phyloP scores from a whole-genome alignment of 2,329 filamentous ascomycete species.

The Pseudogymnoascus destructans region DNA sequence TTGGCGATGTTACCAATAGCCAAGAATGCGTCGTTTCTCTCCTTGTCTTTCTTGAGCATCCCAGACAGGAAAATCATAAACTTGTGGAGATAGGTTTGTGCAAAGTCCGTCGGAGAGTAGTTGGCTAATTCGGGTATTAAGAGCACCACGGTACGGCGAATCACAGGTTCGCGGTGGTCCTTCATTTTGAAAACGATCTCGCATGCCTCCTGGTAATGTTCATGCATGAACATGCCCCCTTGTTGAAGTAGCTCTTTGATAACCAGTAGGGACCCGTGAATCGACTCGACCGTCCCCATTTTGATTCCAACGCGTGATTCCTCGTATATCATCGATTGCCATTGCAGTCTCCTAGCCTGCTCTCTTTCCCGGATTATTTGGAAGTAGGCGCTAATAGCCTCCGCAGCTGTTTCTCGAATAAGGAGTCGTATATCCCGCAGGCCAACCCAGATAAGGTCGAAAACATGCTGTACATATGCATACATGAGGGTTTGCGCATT shows the following conservation, averaged over 20 bases:
- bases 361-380: slow-evolving; percentile 92
- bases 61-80: slow-evolving; percentile 95
- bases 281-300: slow-evolving; percentile 68
- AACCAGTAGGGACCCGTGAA: slow-evolving; percentile 88
- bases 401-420: slow-evolving; percentile 81
- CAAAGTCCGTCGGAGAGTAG: slow-evolving; percentile 86
- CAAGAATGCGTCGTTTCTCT: slow-evolving; percentile 85
- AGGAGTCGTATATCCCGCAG: slow-evolving; percentile 80
- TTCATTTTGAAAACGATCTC: slow-evolving; percentile 88
- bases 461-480: slow-evolving; percentile 84
- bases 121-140: slow-evolving; percentile 87
- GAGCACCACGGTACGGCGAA: slow-evolving; percentile 77
- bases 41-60: slow-evolving; percentile 89
- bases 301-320: slow-evolving; percentile 72
- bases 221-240: slow-evolving; percentile 98
- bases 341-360: slow-evolving; percentile 69
- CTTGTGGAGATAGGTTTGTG: slow-evolving; percentile 73
- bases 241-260: slow-evolving; percentile 87
- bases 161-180: slow-evolving; percentile 78
- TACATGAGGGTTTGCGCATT: slow-evolving; percentile 95
- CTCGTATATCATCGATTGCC: slow-evolving; percentile 83
- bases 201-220: slow-evolving; percentile 80
- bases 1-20: slow-evolving; percentile 95
- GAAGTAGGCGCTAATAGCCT: slow-evolving; percentile 90
- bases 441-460: slow-evolving; percentile 93